Evolutionary conservation across 2,329 filamentous ascomycete genomes (phyloP).

Genomic region (Colletotrichum cuscutae): DNA sequence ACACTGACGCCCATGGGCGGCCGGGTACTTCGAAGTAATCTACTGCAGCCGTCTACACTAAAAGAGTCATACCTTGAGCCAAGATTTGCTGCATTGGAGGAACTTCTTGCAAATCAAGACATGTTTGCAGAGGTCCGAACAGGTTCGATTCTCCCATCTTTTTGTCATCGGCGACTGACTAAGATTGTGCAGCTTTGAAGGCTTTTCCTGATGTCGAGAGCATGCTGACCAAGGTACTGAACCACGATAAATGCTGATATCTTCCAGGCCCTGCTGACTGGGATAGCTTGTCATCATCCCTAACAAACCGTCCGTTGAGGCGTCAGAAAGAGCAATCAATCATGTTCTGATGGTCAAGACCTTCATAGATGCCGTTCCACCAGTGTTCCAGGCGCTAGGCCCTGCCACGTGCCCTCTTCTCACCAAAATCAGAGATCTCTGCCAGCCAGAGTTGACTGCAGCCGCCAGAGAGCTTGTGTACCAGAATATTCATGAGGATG

Average conservation of each 20-base stretch:
- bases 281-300: constrained; percentile 80
- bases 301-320: constrained; percentile 70
- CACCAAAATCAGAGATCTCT: constrained; percentile 75
- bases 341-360: constrained; percentile 88
- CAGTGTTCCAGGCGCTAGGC: constrained; percentile 74
- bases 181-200: constrained; percentile 69
- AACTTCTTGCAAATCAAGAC: constrained; percentile 83
- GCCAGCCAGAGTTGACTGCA: constrained; percentile 69
- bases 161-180: constrained; percentile 7
- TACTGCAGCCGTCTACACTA: constrained; percentile 87
- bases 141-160: constrained; percentile 55
- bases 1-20: constrained; percentile 90
- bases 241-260: rapidly evolving
- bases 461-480: constrained; percentile 73
- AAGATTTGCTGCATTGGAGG: constrained; percentile 85
- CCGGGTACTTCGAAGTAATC: constrained; percentile 83
- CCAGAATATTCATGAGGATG: constrained; percentile 81
- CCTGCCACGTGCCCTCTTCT: constrained; percentile 74
- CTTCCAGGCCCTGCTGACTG: constrained; percentile 33
- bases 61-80: constrained; percentile 71
- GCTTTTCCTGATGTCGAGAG: constrained; percentile 83
- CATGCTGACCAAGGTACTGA: constrained; percentile 74
- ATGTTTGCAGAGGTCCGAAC: constrained; percentile 83
- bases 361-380: constrained; percentile 75
- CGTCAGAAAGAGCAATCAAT: constrained; percentile 85